Percentiles rank a stretch among this genome's conserved stretches.
phyloP scores from a whole-genome alignment of 2,329 filamentous ascomycete genomes.

The Herpotrichia juniperi region DNA sequence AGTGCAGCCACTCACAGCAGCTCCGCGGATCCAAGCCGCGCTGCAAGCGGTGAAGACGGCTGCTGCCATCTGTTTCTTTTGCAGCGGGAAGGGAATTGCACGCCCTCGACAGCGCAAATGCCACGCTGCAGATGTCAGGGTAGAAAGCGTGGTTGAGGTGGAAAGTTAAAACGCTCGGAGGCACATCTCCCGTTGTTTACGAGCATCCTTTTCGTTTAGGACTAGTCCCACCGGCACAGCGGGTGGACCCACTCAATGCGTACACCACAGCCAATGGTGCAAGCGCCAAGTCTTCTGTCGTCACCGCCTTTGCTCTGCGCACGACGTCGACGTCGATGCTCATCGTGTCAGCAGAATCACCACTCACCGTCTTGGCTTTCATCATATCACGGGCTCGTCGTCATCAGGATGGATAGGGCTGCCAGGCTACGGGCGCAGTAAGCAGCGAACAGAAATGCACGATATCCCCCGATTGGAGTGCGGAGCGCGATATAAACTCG shows the following conservation, averaged over 20 bases:
- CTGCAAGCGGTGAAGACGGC: constrained; percentile 26
- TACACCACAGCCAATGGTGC: background rate
- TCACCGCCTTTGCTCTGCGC: constrained; percentile 5
- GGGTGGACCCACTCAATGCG: background rate
- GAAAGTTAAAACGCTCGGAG: background rate
- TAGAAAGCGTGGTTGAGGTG: background rate
- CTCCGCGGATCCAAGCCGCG: constrained; percentile 9
- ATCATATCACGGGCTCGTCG: constrained; percentile 21
- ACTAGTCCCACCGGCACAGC: background rate
- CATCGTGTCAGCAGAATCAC: constrained; percentile 22
- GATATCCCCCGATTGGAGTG: background rate
- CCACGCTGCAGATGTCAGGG: constrained; percentile 12
- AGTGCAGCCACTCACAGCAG: constrained; percentile 23
- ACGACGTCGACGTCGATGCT: constrained; percentile 8
- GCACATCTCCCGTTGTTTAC: constrained; percentile 4
- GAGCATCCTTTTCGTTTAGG: background rate
- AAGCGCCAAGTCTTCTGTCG: constrained; percentile 1
- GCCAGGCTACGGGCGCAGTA: background rate
- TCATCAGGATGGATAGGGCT: constrained; percentile 5
- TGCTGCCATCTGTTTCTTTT: constrained; percentile 8
- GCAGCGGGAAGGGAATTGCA: background rate
- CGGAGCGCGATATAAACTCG: background rate
- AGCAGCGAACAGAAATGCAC: background rate
- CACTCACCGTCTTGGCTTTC: constrained; percentile 30
- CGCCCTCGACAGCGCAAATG: background rate